Evolutionary conservation across 2,329 filamentous ascomycete species (phyloP), one percentile per base, ranked within the genome.

Genomic region (Arthrobotrys iridis): DNA sequence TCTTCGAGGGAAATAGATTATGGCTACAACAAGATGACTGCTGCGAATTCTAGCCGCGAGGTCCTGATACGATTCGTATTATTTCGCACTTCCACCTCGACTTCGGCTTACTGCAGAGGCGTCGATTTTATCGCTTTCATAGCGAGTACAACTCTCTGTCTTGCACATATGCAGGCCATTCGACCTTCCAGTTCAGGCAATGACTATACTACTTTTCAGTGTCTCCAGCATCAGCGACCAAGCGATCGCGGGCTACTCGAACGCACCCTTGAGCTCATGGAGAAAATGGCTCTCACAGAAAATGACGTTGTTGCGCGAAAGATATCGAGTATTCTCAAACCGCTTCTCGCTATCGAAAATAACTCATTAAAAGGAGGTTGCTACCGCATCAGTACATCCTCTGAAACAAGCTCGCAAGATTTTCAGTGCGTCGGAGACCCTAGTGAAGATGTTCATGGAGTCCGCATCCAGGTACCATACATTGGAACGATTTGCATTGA

Each of bases 121-220:
- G 82, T 85, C n/a, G 86, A 88, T 79, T 88, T 86, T 77, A 82
- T 85, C 1, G 84, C 84, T 0, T 82, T 83, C 46, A 80, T 84
- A 1, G 82, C 83, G 0, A 82, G 81, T 45, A 81, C 80, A 2
- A 79, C 81, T 0, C 78, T 85, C 1, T 84, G 83, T 45, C 80
- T 87, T 0, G 84, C 84, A 0, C 85, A 88, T 59, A 77, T 83
- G 18, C 64, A 70, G 3, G 46, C 58, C 6, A 71, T 41, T 40
- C 78, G 64, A 20, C 70, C 77, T 7, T 71, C 73, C 24, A 35
- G 60, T 18, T 62, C 7, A 10, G 1, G 6, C 37, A 2, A 20
- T 20, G 2, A 43, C n/a, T 26, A 50, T 5, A 26, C 59, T 48
- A 66, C 60, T 57, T 65, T 81, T 74, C 71, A 81, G 22, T 81